Conservation (phyloP, 768 basidiomycete species). For the Boletus sensibilis region DNA sequence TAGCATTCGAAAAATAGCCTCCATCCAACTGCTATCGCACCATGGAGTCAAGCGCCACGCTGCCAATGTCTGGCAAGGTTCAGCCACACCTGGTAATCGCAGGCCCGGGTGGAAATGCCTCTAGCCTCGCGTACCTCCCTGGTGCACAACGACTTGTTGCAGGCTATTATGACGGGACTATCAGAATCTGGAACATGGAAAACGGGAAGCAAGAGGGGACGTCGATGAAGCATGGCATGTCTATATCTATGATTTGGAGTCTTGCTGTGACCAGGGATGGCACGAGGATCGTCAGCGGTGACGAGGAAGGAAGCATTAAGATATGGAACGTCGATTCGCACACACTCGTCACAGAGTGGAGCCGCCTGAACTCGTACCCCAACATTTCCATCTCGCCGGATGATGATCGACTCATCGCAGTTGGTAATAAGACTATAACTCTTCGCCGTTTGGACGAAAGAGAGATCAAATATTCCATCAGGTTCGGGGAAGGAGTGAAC, state of each 20-base stretch:
- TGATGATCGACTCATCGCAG: background rate
- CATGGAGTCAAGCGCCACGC: background rate
- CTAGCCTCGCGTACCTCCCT: background rate
- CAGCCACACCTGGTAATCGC: background rate
- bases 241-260: background rate
- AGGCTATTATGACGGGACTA: background rate
- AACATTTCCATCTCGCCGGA: background rate
- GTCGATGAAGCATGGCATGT: background rate
- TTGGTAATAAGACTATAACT: background rate
- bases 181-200: background rate
- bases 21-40: background rate
- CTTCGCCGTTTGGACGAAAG: background rate
- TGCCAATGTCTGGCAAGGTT: background rate
- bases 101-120: background rate
- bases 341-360: background rate
- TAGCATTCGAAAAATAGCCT: background rate
- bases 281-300: background rate
- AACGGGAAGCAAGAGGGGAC: background rate
- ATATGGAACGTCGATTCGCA: slow-evolving; percentile 5
- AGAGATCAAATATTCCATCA: background rate
- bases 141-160: no score
- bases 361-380: fast-evolving
- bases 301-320: background rate
- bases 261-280: slow-evolving; percentile 1
- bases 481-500: background rate